Percentiles rank a stretch among this genome's conserved stretches.
These are phyloP conservation scores for Fraxinus paxiana DNA, from an alignment of 305 asterid genomes.

Conservation along the genomic window DNA sequence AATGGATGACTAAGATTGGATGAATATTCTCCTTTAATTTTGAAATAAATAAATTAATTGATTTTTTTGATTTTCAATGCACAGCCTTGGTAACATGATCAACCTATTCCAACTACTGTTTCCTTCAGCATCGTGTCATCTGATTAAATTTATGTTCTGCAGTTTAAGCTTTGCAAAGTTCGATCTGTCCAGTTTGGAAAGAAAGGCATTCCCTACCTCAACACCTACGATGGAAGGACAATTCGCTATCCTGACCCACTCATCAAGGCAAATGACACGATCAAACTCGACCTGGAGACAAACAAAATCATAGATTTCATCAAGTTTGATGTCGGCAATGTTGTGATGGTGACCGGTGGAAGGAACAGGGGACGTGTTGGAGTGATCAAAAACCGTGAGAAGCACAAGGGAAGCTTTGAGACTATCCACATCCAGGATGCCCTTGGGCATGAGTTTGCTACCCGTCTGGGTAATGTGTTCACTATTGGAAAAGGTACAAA, in stretches of 20 bases:
- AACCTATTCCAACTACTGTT: background rate
- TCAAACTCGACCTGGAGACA: constrained; percentile 53
- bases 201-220: constrained; percentile 63
- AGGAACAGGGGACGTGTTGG: constrained; percentile 72
- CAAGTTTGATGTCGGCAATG: constrained; percentile 67
- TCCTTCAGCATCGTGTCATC: background rate
- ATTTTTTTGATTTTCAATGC: background rate
- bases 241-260: constrained; percentile 65
- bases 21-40: background rate
- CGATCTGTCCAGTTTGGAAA: constrained; percentile 54
- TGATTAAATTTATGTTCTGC: constrained; percentile 1
- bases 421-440: constrained; percentile 63
- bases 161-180: constrained; percentile 73
- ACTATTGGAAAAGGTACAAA: constrained; percentile 64
- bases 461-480: constrained; percentile 58
- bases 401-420: constrained; percentile 61
- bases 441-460: constrained; percentile 60
- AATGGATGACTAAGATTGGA: background rate
- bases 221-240: constrained; percentile 64
- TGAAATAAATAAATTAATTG: background rate
- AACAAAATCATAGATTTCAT: constrained; percentile 55
- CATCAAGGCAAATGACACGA: constrained; percentile 64
- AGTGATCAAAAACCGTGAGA: constrained; percentile 59
- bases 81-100: background rate
- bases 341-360: constrained; percentile 74